Base-by-base conservation (phyloP, 805 yeast genomes). In the Metschnikowia hibisci region DNA sequence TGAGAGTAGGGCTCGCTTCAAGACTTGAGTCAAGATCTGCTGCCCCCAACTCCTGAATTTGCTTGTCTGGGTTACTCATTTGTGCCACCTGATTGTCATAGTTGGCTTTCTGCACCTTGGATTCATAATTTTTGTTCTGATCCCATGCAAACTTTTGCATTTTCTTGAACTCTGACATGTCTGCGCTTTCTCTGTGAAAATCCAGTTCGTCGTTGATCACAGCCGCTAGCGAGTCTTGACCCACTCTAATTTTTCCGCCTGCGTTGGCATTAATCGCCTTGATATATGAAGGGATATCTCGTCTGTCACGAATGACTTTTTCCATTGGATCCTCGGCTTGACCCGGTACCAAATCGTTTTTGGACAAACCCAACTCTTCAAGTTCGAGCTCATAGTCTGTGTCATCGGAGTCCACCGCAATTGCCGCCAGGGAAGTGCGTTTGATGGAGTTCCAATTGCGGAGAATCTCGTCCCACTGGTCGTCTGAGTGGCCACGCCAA, bases 401-500 rank as follows among this genome's bases (percentile, higher is more conserved):
- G 44, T 66, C 70, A 45, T 61, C 64, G n/a, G 62, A 59, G 42
- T 64, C 64, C 3, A 58, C 48, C 22, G 50, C 45, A 5, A 45
- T 51, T 1, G 50, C 37, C 15, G 31, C 35, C 16, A 31, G 29
- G 35, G 31, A 23, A 27, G 40, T 38, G 28, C 51, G 47, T 48
- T 65, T 67, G 50, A 67, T 60, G 32, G 48, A 55, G 42, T 71
- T 67, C 77, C 84, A 77, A 35, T 66, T 65, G 40, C 63, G 58
- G 5, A 80, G 52, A 25, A 76, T 74, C 10, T 70, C 64, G 37
- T 72, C 75, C 67, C 84, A 86, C 41, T 84, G 87, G 9, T 69
- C 66, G 1, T 78, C 71, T 35, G 83, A 81, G 57, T 79, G 85
- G 0, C 95, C 95, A 56, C 77, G 84, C 95, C 93, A 87, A 45